phyloP scores from a whole-genome alignment of 306 rosid species.

The Vigna angularis region DNA sequence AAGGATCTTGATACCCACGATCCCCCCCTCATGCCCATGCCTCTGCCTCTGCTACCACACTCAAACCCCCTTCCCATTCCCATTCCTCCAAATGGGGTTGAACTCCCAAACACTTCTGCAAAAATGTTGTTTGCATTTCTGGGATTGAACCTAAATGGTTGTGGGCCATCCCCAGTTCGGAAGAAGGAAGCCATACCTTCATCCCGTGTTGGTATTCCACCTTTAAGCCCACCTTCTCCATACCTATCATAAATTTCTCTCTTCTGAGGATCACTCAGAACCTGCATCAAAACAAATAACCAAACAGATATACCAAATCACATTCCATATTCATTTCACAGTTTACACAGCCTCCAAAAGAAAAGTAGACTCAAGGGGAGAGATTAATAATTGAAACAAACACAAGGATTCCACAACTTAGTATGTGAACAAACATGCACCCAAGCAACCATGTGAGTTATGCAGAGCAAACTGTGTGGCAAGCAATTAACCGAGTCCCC shows the following conservation, averaged over 20 bases:
- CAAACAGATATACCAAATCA: slow-evolving; percentile 30
- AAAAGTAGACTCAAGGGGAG: background rate
- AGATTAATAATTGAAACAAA: slow-evolving; percentile 15
- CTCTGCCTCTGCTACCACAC: slow-evolving; percentile 36
- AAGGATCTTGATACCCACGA: slow-evolving; percentile 65
- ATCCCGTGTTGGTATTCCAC: slow-evolving; percentile 68
- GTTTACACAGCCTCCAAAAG: background rate
- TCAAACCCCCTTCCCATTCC: slow-evolving; percentile 82
- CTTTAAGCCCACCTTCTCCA: slow-evolving; percentile 87
- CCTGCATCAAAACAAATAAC: slow-evolving; percentile 53
- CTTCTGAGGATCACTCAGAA: slow-evolving; percentile 93
- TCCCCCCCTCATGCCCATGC: slow-evolving; percentile 63
- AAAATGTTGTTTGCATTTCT: slow-evolving; percentile 79
- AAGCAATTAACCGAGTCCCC: background rate
- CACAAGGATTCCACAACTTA: background rate
- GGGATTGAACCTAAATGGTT: slow-evolving; percentile 81
- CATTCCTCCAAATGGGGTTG: slow-evolving; percentile 80
- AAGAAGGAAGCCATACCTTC: slow-evolving; percentile 74
- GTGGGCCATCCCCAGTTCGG: slow-evolving; percentile 72
- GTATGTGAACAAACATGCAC: background rate
- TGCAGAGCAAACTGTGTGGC: background rate
- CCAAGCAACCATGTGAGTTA: slow-evolving; percentile 15
- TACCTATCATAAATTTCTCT: slow-evolving; percentile 84
- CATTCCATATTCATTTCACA: slow-evolving; percentile 20
- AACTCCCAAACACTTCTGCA: slow-evolving; percentile 75